These are phyloP conservation scores for Verticillium albo-atrum DNA, from an alignment of 2,329 filamentous ascomycete genomes.

Conservation along the genomic window DNA sequence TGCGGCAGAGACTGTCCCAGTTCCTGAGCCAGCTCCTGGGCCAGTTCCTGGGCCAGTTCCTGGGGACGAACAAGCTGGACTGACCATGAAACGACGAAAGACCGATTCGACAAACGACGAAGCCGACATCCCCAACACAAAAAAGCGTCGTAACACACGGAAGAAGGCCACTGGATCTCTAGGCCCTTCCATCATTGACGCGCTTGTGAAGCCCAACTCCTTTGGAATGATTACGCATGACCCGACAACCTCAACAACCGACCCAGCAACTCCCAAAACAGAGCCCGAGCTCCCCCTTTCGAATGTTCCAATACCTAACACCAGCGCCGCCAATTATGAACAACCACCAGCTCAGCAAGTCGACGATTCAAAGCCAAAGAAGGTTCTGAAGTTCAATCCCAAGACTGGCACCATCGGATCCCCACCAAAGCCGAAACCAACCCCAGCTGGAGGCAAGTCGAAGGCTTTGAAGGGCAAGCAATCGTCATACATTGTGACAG, in stretches of 20 bases:
- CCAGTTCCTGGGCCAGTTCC: neutral
- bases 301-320: neutral
- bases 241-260: neutral
- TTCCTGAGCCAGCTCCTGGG: too few relatives aligned
- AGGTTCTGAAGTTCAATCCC: constrained; percentile 52
- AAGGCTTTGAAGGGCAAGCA: constrained; percentile 3
- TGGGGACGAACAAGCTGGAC: neutral
- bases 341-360: constrained; percentile 4
- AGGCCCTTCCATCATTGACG: neutral
- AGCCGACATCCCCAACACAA: neutral
- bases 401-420: constrained; percentile 60
- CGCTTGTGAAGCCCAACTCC: neutral
- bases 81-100: constrained; percentile 30
- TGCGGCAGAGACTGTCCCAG: neutral
- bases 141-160: neutral
- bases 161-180: neutral
- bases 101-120: constrained; percentile 14
- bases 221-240: neutral
- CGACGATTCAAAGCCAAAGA: constrained; percentile 32
- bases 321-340: constrained; percentile 1
- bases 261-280: neutral
- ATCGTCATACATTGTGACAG: constrained; percentile 4
- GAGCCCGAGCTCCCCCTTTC: neutral
- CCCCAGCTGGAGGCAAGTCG: constrained; percentile 10
- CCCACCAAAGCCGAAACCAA: constrained; percentile 50